phyloP scores from a whole-genome alignment of 495 filamentous ascomycete genomes.

The Aspergillus ostianus region DNA sequence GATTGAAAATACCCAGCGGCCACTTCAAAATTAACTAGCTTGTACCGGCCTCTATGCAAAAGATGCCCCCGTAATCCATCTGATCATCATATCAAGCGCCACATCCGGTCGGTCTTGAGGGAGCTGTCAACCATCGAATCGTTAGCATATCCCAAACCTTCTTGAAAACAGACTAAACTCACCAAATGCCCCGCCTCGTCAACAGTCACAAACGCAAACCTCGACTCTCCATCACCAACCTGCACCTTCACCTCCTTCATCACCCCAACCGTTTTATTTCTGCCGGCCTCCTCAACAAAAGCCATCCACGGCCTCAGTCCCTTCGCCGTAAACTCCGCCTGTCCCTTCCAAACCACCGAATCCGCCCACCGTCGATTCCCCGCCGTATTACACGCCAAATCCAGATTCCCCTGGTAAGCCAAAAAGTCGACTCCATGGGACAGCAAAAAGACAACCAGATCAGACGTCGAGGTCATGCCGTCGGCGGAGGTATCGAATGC shows the following conservation, averaged over 20 bases:
- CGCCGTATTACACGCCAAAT: conserved; percentile 47
- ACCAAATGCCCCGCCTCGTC: conserved; percentile 29
- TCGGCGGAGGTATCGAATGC: conserved; percentile 35
- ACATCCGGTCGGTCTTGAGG: conserved; percentile 38
- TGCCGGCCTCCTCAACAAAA: conserved; percentile 13
- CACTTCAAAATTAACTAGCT: too few species aligned
- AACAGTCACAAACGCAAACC: conserved; percentile 32
- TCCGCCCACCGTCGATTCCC: conserved; percentile 41
- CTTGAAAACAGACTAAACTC: conserved; percentile 3
- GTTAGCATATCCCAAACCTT: not conserved
- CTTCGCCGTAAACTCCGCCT: conserved; percentile 40
- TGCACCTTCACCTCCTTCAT: conserved; percentile 24
- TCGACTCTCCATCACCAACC: conserved; percentile 5
- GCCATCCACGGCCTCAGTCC: conserved; percentile 34
- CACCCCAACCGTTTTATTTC: conserved; percentile 18
- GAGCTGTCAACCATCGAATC: conserved; percentile 18
- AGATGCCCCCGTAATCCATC: conserved; percentile 30
- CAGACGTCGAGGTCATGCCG: conserved; percentile 18
- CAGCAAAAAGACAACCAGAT: conserved; percentile 34
- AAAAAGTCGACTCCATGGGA: conserved; percentile 35
- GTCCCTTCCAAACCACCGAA: conserved; percentile 43
- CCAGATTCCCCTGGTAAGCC: conserved; percentile 48
- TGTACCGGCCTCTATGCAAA: conserved; percentile 15
- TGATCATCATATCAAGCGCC: conserved; percentile 33
- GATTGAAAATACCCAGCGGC: too few species aligned